A percentile compares a stretch with the other conserved stretches of the same genome.
Conservation (phyloP, 352 stramenopile species). For the Phytopythium mirpurense region DNA sequence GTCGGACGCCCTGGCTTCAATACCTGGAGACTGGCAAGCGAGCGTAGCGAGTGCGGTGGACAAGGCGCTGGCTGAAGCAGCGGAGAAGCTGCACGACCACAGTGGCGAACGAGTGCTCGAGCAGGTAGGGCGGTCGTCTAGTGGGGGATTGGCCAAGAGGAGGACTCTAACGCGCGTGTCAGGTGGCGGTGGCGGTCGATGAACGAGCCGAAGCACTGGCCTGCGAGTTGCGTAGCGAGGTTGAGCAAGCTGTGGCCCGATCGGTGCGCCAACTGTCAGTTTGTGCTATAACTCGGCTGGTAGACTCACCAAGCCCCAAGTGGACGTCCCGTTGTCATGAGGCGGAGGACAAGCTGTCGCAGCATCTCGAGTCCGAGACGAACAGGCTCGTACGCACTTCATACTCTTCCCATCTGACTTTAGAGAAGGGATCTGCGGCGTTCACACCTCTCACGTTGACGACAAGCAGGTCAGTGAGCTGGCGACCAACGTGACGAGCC, state of each 20-base stretch:
- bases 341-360: constrained; percentile 6
- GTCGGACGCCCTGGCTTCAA: not conserved
- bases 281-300: not conserved
- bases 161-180: not conserved
- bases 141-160: too few species aligned
- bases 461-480: not conserved
- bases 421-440: too few species aligned
- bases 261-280: not conserved
- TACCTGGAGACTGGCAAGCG: not conserved
- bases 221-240: not conserved
- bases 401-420: too few species aligned
- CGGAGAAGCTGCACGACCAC: not conserved
- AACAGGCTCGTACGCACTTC: not conserved
- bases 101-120: not conserved
- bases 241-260: not conserved
- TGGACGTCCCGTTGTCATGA: not conserved
- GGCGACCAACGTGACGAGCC: not conserved
- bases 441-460: not conserved
- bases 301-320: not conserved
- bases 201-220: not conserved
- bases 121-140: not conserved
- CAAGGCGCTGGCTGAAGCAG: constrained; percentile 2
- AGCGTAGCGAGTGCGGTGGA: constrained; percentile 5
- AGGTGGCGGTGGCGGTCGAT: not conserved
- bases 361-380: constrained; percentile 7